These are phyloP conservation scores for Neotropicomus parvogracilis DNA, from an alignment of 1,284 basidiomycete genomes.

Conservation along the genomic window DNA sequence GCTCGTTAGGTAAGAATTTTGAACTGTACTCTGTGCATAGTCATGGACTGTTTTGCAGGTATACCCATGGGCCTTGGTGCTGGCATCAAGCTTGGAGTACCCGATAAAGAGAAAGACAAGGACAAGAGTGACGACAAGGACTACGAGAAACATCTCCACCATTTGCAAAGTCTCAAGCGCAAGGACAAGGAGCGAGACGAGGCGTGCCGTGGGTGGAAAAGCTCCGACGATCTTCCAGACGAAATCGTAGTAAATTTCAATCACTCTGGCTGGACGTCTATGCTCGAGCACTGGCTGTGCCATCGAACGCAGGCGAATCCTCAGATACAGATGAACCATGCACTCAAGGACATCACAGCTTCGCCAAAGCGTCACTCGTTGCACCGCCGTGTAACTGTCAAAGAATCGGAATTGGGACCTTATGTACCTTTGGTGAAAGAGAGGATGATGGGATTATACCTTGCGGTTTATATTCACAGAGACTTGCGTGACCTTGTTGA, in stretches of 20 bases:
- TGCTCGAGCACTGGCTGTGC: conserved; percentile 70
- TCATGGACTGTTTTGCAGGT: conserved; percentile 37
- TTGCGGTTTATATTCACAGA: conserved; percentile 68
- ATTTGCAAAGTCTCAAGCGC: conserved; percentile 28
- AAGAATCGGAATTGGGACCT: conserved; percentile 54
- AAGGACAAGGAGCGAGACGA: conserved; percentile 40
- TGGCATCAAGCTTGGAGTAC: conserved; percentile 57
- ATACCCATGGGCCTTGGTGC: conserved; percentile 75
- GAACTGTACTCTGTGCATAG: neutral
- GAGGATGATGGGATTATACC: conserved; percentile 84
- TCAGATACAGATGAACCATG: conserved; percentile 16
- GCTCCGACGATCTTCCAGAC: conserved; percentile 34
- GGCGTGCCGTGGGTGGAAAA: conserved; percentile 32
- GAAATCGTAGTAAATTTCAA: conserved; percentile 33
- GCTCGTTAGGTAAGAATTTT: conserved; percentile 49
- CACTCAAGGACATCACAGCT: conserved; percentile 18
- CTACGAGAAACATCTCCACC: conserved; percentile 31
- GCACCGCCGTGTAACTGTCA: conserved; percentile 37
- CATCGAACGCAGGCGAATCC: conserved; percentile 40
- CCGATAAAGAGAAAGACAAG: conserved; percentile 50
- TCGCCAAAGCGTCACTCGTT: conserved; percentile 29
- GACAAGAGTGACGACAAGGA: conserved; percentile 39
- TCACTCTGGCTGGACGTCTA: conserved; percentile 63
- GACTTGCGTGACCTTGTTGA: conserved; percentile 58
- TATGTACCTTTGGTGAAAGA: conserved; percentile 83